These are phyloP conservation scores for Chrysopogon serrulatus DNA, from an alignment of 176 grass and related monocot species.

Conservation along the genomic window DNA sequence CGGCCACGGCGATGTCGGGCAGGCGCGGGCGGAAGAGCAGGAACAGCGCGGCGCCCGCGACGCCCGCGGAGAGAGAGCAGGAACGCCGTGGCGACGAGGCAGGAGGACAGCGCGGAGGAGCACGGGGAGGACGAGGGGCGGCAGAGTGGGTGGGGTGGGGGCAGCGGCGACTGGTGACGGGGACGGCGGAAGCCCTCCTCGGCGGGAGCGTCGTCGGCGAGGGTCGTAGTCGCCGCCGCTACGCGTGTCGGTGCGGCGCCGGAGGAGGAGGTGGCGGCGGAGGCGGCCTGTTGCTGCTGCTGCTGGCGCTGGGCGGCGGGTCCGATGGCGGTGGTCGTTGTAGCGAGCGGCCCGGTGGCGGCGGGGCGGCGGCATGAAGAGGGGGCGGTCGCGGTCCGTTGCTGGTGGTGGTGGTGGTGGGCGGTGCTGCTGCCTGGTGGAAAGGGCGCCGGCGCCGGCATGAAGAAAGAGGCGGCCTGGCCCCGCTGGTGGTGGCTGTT, in stretches of 20 bases:
- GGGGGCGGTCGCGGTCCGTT: not conserved
- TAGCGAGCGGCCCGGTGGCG: not conserved
- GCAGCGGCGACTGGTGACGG: not conserved
- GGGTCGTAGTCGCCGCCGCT: not conserved
- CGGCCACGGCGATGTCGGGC: slow-evolving; percentile 55
- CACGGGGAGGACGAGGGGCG: not conserved
- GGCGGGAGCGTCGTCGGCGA: too few species aligned
- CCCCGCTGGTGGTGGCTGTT: not conserved
- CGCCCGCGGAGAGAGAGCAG: slow-evolving; percentile 35
- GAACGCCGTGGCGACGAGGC: slow-evolving; percentile 53
- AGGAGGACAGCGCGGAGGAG: slow-evolving; percentile 52
- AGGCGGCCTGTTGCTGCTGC: not conserved
- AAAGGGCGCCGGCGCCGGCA: not conserved
- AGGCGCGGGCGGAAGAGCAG: slow-evolving; percentile 64
- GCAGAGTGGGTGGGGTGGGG: not conserved
- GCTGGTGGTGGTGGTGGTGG: too few species aligned
- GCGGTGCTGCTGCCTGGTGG: not conserved
- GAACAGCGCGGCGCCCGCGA: slow-evolving; percentile 42
- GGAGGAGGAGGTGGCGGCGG: not conserved
- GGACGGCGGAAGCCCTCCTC: not conserved
- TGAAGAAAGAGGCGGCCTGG: not conserved
- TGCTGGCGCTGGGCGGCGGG: not conserved
- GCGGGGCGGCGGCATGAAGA: not conserved
- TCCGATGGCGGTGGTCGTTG: not conserved
- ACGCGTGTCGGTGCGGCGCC: not conserved